Evolutionary conservation across 2,329 filamentous ascomycete species (phyloP).

Genomic region (Colletotrichum lupini): DNA sequence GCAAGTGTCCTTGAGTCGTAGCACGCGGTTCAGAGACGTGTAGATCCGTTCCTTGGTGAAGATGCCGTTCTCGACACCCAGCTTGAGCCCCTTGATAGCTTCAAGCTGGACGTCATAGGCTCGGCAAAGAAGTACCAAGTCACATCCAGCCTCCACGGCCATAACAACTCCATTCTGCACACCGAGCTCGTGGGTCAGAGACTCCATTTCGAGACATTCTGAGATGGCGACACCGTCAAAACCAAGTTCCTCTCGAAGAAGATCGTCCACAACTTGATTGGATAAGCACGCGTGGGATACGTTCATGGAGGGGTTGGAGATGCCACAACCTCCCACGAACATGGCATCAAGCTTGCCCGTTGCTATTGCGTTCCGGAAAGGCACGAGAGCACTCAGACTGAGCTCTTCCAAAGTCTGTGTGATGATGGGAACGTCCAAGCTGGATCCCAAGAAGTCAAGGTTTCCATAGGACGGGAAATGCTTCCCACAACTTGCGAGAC

Average conservation of each 20-base stretch:
- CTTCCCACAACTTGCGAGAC: slow-evolving; percentile 90
- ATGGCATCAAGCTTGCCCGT: slow-evolving; percentile 88
- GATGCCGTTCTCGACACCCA: slow-evolving; percentile 90
- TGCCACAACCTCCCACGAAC: slow-evolving; percentile 95
- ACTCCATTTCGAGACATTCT: slow-evolving; percentile 97
- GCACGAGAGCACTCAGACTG: slow-evolving; percentile 89
- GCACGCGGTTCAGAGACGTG: slow-evolving; percentile 81
- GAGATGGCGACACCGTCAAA: slow-evolving; percentile 95
- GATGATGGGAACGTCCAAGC: slow-evolving; percentile 92
- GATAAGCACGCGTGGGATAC: slow-evolving; percentile 95
- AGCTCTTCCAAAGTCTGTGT: slow-evolving; percentile 94
- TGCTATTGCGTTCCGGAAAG: slow-evolving; percentile 89
- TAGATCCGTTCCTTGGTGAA: slow-evolving; percentile 84
- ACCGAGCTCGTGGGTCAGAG: slow-evolving; percentile 94
- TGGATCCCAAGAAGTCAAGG: slow-evolving; percentile 90
- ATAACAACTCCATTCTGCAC: slow-evolving; percentile 97
- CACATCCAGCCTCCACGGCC: slow-evolving; percentile 96
- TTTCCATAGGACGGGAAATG: slow-evolving; percentile 98
- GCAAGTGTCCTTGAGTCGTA: slow-evolving; percentile 84
- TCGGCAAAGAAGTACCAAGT: slow-evolving; percentile 88
- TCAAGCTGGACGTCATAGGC: slow-evolving; percentile 91
- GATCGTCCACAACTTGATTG: slow-evolving; percentile 90
- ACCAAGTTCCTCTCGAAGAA: slow-evolving; percentile 87
- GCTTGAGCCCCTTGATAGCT: slow-evolving; percentile 88
- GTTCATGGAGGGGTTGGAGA: slow-evolving; percentile 91